Conservation (phyloP, 805 yeast genomes). For the Jamesozyma piceae region DNA sequence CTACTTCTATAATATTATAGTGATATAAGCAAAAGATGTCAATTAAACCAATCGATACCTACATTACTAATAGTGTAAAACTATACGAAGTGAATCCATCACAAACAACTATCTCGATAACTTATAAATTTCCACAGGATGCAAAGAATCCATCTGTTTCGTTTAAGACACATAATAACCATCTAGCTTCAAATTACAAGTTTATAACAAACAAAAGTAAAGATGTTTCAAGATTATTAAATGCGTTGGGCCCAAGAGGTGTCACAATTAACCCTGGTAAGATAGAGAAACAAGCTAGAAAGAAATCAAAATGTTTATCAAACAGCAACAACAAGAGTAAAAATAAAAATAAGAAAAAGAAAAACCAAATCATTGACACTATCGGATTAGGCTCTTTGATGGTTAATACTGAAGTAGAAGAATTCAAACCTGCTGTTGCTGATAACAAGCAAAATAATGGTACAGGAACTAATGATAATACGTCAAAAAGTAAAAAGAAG, state of each 20-base stretch:
- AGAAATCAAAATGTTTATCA: constrained; percentile 2
- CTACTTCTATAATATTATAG: no score
- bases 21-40: no score
- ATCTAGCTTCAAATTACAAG: constrained; percentile 50
- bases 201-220: constrained; percentile 53
- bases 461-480: constrained; percentile 4
- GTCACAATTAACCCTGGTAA: constrained; percentile 31
- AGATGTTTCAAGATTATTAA: constrained; percentile 63
- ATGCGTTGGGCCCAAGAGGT: constrained; percentile 65
- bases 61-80: constrained; percentile 34
- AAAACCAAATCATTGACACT: constrained; percentile 13
- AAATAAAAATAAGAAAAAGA: constrained; percentile 6
- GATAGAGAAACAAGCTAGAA: constrained; percentile 15
- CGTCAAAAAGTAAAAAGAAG: constrained; percentile 19
- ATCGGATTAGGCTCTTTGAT: constrained; percentile 22
- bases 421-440: constrained; percentile 13
- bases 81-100: constrained; percentile 38
- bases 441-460: constrained; percentile 7
- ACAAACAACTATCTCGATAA: constrained; percentile 23
- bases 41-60: constrained; percentile 32
- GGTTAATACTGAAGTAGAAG: constrained; percentile 23
- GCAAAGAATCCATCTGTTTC: constrained; percentile 13
- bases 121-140: constrained; percentile 31
- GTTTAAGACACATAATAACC: constrained; percentile 59
- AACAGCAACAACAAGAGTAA: constrained; percentile 1